Evolutionary conservation across 768 basidiomycete genomes (phyloP).

Genomic region (Leccinum uliginosum): DNA sequence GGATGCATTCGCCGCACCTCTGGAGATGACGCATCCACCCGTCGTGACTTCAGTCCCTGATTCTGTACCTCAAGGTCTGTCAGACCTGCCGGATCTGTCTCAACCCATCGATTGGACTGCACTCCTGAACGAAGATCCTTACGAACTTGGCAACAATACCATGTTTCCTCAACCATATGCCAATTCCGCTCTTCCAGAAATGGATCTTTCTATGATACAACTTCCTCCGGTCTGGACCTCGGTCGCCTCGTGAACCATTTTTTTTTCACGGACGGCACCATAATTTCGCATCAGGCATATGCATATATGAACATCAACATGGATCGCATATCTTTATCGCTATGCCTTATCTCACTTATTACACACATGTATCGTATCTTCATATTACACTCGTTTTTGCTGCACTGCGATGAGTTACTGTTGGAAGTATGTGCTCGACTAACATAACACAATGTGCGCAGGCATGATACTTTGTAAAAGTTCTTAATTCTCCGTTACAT

Average conservation of each 20-base stretch:
- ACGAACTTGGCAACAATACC: neutral
- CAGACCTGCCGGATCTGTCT: neutral
- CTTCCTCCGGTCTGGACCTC: constrained; percentile 1
- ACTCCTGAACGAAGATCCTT: constrained; percentile 2
- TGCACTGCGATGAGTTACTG: neutral
- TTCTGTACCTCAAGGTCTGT: neutral
- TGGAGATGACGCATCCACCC: neutral
- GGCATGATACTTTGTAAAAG: too few species aligned
- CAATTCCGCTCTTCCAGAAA: neutral
- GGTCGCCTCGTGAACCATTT: neutral
- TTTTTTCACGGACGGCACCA: neutral
- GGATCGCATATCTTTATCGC: neutral
- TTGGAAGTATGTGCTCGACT: too few species aligned
- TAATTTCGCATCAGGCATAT: neutral
- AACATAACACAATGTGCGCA: too few species aligned
- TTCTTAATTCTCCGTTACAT: neutral
- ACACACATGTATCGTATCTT: neutral
- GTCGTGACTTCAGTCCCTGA: neutral
- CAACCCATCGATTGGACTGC: constrained; percentile 11
- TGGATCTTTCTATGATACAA: constrained; percentile 9
- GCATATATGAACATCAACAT: neutral
- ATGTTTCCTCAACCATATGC: neutral
- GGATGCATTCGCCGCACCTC: neutral
- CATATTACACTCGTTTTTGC: neutral
- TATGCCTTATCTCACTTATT: neutral